These are phyloP conservation scores for Globisporangium viniferum DNA, from an alignment of 352 stramenopile species.

Conservation along the genomic window DNA sequence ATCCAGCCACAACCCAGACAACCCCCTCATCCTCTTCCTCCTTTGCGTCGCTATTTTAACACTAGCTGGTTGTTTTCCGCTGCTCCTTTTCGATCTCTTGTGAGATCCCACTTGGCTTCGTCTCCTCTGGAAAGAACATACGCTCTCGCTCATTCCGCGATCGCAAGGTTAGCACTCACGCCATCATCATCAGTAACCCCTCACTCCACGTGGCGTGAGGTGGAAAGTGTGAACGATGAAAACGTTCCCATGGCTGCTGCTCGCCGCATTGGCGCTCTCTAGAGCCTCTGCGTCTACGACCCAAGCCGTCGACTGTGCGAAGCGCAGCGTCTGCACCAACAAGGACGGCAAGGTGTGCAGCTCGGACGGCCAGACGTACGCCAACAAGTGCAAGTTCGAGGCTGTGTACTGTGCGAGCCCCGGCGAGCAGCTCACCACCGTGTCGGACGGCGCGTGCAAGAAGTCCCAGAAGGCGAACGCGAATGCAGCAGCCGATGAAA, in stretches of 20 bases:
- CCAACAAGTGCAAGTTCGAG: conserved; percentile 50
- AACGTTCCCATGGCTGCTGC: conserved; percentile 1
- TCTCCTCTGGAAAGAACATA: not conserved
- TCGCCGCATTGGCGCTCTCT: conserved; percentile 1
- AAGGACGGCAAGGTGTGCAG: conserved; percentile 46
- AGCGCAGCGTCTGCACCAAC: conserved; percentile 17
- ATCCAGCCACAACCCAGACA: not conserved
- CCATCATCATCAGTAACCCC: too few species aligned
- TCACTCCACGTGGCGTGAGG: not conserved
- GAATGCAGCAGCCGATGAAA: conserved; percentile 2
- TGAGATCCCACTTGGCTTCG: not conserved
- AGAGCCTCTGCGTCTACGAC: not conserved
- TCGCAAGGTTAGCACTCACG: not conserved
- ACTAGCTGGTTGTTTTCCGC: not conserved
- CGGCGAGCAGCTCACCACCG: conserved; percentile 23
- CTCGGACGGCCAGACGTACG: conserved; percentile 53
- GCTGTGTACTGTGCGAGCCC: conserved; percentile 29
- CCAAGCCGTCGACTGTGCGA: conserved; percentile 5
- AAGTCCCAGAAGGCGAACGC: not conserved
- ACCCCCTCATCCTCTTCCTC: too few species aligned
- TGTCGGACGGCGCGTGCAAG: conserved; percentile 22
- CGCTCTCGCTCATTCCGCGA: not conserved
- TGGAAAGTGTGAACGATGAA: not conserved
- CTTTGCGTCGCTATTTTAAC: not conserved
- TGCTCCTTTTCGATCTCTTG: not conserved